A percentile compares a stretch with the other conserved stretches of the same genome.
phyloP scores from a whole-genome alignment of 2,329 filamentous ascomycete species.

The Talaromyces sp. region DNA sequence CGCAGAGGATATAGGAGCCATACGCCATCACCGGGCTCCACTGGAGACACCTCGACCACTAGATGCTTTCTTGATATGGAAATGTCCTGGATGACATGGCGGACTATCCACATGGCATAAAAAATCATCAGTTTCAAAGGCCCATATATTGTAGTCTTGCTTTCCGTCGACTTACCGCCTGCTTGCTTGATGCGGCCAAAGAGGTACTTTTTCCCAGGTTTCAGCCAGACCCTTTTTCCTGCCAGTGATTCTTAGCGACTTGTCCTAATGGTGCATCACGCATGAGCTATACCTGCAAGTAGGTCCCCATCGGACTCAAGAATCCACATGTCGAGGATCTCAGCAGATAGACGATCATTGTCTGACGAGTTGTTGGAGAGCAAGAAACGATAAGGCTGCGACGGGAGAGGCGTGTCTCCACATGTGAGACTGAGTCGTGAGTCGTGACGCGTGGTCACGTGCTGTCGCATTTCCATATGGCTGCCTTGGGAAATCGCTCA shows the following conservation, averaged over 20 bases:
- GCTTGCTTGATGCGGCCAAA: conserved; percentile 69
- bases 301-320: conserved; percentile 50
- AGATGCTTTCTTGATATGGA: conserved; percentile 87
- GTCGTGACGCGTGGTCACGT: conserved; percentile 31
- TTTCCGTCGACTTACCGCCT: conserved; percentile 45
- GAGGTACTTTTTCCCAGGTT: conserved; percentile 77
- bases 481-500: conserved; percentile 17
- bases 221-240: conserved; percentile 75
- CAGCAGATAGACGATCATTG: background rate
- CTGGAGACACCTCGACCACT: conserved; percentile 64
- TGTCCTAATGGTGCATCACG: background rate
- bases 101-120: conserved; percentile 42
- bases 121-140: background rate
- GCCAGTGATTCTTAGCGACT: conserved; percentile 8
- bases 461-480: conserved; percentile 21
- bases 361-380: background rate
- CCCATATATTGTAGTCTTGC: too few species aligned
- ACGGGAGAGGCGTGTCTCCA: background rate
- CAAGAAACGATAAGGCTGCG: background rate
- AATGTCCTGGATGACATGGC: conserved; percentile 68
- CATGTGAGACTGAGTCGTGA: background rate
- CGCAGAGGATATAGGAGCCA: conserved; percentile 19
- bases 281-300: conserved; percentile 30
- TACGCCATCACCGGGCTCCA: conserved; percentile 64
- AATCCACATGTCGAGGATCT: conserved; percentile 54